Conservation (phyloP, 2,329 filamentous ascomycete species). For the Chaetomiaceae sp. region DNA sequence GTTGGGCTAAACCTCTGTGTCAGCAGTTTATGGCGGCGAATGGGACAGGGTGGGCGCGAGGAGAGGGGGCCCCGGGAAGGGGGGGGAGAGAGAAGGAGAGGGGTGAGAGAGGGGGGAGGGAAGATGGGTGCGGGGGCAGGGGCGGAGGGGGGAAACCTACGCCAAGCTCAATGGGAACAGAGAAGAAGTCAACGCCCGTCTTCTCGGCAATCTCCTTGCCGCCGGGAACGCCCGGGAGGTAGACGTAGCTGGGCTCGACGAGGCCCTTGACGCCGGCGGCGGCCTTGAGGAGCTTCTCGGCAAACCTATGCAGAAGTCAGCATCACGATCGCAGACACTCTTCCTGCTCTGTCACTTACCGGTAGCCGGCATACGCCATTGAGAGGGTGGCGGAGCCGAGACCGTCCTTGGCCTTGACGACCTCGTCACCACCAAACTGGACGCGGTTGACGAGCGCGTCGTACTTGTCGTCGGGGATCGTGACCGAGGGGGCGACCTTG, state of each 20-base stretch:
- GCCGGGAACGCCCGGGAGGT: constrained; percentile 83
- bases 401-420: constrained; percentile 82
- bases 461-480: constrained; percentile 84
- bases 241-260: constrained; percentile 92
- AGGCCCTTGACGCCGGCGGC: constrained; percentile 85
- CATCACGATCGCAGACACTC: not conserved
- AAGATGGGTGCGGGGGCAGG: too few species aligned
- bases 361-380: constrained; percentile 90
- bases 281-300: constrained; percentile 90
- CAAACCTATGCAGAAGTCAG: constrained; percentile 59
- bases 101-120: too few species aligned
- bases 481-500: constrained; percentile 73
- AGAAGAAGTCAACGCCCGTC: constrained; percentile 89
- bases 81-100: too few species aligned
- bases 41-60: too few species aligned
- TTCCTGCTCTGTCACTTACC: constrained; percentile 47
- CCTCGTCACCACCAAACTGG: constrained; percentile 95
- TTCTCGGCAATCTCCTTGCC: constrained; percentile 82
- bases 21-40: constrained; percentile 28
- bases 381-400: constrained; percentile 78
- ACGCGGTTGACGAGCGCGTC: constrained; percentile 89
- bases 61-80: too few species aligned
- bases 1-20: constrained; percentile 54
- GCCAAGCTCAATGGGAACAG: constrained; percentile 90
- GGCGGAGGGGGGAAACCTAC: constrained; percentile 53